A percentile compares a stretch with the other conserved stretches of the same genome.
Evolutionary conservation across 352 stramenopile species (phyloP).

Genomic region (Phytophthora capsici): DNA sequence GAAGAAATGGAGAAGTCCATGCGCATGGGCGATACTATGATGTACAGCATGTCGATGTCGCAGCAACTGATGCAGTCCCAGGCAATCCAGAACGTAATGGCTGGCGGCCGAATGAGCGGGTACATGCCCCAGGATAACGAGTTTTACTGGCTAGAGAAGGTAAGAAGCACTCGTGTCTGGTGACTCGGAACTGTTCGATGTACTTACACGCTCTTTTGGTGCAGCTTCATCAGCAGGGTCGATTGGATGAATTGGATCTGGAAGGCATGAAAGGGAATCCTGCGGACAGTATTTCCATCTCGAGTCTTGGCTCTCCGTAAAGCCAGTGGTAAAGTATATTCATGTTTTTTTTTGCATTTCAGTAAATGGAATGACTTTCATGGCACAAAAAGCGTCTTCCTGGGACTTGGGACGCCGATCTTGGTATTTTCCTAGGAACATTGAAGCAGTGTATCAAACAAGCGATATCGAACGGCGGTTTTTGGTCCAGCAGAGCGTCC

Average conservation of each 20-base stretch:
- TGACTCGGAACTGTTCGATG: neutral
- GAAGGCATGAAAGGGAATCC: conserved; percentile 42
- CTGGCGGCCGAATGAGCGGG: conserved; percentile 47
- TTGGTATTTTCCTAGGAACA: conserved; percentile 21
- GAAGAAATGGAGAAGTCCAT: conserved; percentile 90
- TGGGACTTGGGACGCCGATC: too few species aligned
- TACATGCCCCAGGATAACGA: conserved; percentile 81
- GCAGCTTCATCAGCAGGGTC: conserved; percentile 72
- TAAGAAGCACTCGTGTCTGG: conserved; percentile 22
- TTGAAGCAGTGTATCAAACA: conserved; percentile 74
- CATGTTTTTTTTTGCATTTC: conserved; percentile 30
- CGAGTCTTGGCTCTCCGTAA: conserved; percentile 51
- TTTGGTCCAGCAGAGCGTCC: neutral
- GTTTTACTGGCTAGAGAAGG: conserved; percentile 92
- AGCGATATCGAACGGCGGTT: conserved; percentile 60
- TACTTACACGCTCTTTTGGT: conserved; percentile 14
- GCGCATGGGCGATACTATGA: conserved; percentile 82
- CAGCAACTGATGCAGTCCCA: conserved; percentile 90
- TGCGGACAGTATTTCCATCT: conserved; percentile 56
- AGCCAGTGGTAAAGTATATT: conserved; percentile 28
- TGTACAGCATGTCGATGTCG: conserved; percentile 86
- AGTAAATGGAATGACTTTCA: conserved; percentile 20
- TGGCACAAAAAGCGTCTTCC: neutral
- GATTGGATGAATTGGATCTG: conserved; percentile 48
- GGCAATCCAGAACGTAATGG: conserved; percentile 81